Conservation (phyloP, 2,329 filamentous ascomycete species). For the Pseudogymnoascus sp. region DNA sequence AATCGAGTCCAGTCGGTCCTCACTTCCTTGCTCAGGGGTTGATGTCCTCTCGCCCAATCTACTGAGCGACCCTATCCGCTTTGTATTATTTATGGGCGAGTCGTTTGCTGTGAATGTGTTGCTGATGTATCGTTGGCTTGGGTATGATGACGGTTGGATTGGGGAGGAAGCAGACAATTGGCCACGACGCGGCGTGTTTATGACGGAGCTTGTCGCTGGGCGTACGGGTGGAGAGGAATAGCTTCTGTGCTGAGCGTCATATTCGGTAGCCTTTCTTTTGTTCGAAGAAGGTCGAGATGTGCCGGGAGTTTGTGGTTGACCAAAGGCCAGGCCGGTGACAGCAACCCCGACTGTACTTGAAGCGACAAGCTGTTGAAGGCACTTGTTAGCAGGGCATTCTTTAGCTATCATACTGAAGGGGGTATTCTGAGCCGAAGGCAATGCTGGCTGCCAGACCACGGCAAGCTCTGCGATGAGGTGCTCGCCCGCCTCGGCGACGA, state of each 20-base stretch:
- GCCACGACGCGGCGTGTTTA: conserved; percentile 19
- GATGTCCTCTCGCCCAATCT: conserved; percentile 21
- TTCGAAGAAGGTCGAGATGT: conserved; percentile 24
- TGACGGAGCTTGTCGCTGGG: conserved; percentile 25
- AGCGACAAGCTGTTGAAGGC: conserved; percentile 28
- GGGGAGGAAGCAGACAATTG: conserved; percentile 8
- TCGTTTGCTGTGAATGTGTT: conserved; percentile 19
- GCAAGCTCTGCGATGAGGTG: conserved; percentile 3
- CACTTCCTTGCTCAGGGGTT: conserved; percentile 19
- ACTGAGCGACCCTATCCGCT: conserved; percentile 22
- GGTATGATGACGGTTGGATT: conserved; percentile 13
- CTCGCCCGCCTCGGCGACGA: not conserved
- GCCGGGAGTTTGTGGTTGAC: conserved; percentile 24
- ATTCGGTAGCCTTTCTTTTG: conserved; percentile 24
- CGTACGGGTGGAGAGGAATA: conserved; percentile 22
- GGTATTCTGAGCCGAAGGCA: not conserved
- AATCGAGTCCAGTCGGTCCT: conserved; percentile 42
- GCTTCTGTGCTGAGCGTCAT: conserved; percentile 19
- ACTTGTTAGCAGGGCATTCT: not conserved
- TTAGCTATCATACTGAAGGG: not conserved
- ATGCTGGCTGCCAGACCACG: not conserved
- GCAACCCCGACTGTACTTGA: conserved; percentile 32
- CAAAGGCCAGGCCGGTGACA: conserved; percentile 28
- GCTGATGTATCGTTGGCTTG: conserved; percentile 16
- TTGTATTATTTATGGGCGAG: conserved; percentile 18